Evolutionary conservation across 129 eudicot species (phyloP), one percentile per base, ranked within the genome.

Genomic region (Sambucus nigra): DNA sequence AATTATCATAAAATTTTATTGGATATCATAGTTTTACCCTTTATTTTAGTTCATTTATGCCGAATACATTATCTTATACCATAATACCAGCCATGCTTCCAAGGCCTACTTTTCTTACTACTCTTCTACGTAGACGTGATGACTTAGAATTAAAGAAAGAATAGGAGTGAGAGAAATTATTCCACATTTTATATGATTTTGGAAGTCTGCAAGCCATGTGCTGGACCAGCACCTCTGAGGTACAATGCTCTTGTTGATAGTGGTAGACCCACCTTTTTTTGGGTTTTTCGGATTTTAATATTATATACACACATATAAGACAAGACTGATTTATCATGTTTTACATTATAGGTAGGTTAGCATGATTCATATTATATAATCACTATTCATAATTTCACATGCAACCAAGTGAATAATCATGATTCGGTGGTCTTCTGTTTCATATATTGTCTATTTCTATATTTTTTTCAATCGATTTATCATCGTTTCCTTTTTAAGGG

Each of bases 401-500:
- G 63, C 63, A 58, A 40, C 17, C 60, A 8, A 55, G 28, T 55
- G 16, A 58, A 40, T n/a, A 25, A 58, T 58, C 48, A 55, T 32
- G 49, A 39, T n/a, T n/a, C n/a, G 17, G 12, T 56, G 13, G 4
- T 31, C 21, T 19, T 19, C 20, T 10, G 2, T 14, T 47, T 47
- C 25, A 1, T 47, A 19, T 8, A 1, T 35, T 7, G 42, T 7
- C 8, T 35, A 31, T 31, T 3, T 31, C 5, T 31, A 31, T 31
- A 31, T 31, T 31, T 31, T 9, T 35, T 35, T 3, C 8, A 35
- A n/a, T n/a, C n/a, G n/a, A n/a, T n/a, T n/a, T n/a, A n/a, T n/a
- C n/a, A n/a, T n/a, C n/a, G n/a, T n/a, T n/a, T n/a, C n/a, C n/a
- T n/a, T n/a, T n/a, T n/a, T n/a, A n/a, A n/a, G n/a, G n/a, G n/a